These are phyloP conservation scores for Syncephalastrum racemosum DNA, from an alignment of 371 early-diverging fungal species.

Conservation along the genomic window DNA sequence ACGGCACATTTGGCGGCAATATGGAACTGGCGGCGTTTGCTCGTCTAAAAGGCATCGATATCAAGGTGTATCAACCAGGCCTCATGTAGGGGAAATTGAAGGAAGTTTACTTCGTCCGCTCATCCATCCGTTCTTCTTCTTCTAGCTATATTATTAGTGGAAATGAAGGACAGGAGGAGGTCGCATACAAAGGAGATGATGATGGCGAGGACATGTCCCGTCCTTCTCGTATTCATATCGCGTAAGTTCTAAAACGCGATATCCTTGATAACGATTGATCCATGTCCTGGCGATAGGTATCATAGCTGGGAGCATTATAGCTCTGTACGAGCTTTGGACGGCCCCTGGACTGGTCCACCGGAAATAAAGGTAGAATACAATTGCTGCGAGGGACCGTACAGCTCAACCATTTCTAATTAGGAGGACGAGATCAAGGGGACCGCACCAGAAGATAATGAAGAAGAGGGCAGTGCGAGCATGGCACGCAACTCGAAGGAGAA, in stretches of 20 bases:
- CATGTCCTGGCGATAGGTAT: conserved; percentile 39
- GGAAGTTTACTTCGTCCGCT: background rate
- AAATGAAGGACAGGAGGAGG: conserved; percentile 33
- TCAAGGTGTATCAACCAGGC: conserved; percentile 82
- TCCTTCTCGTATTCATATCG: conserved; percentile 60
- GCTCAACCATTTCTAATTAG: background rate
- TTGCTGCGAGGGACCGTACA: background rate
- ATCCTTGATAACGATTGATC: background rate
- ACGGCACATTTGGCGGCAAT: conserved; percentile 81
- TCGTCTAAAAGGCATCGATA: conserved; percentile 58
- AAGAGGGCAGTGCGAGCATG: conserved; percentile 19
- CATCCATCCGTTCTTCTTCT: background rate
- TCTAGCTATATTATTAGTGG: conserved; percentile 72
- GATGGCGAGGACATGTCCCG: conserved; percentile 36
- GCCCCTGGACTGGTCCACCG: conserved; percentile 65
- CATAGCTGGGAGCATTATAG: conserved; percentile 89
- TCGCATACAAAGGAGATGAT: conserved; percentile 7
- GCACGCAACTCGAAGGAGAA: conserved; percentile 43
- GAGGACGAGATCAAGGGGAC: conserved; percentile 9
- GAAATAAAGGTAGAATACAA: conserved; percentile 39
- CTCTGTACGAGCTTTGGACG: conserved; percentile 68
- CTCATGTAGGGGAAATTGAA: conserved; percentile 42
- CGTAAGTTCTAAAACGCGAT: conserved; percentile 41
- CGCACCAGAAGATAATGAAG: conserved; percentile 10
- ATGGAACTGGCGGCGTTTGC: conserved; percentile 86